phyloP scores from a whole-genome alignment of 2,329 filamentous ascomycete species.

The Aureobasidium musti region DNA sequence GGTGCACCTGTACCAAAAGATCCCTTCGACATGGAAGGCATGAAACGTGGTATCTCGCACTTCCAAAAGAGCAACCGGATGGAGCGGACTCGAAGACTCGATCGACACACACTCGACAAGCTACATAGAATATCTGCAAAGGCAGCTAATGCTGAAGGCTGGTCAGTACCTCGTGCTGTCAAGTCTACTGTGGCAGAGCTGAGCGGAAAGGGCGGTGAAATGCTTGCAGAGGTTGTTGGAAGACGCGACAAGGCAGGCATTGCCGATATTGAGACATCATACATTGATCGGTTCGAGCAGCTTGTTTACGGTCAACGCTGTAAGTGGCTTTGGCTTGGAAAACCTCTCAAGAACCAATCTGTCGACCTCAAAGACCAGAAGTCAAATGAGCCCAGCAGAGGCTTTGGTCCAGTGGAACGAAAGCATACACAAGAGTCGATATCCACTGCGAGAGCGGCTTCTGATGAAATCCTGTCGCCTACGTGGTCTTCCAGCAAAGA shows the following conservation, averaged over 20 bases:
- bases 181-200: constrained; percentile 95
- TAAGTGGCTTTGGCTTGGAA: constrained; percentile 95
- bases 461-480: constrained; percentile 16
- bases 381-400: constrained; percentile 56
- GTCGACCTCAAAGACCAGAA: constrained; percentile 50
- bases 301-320: constrained; percentile 77
- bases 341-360: constrained; percentile 65
- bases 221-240: constrained; percentile 93
- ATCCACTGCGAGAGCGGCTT: neutral
- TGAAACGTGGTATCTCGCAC: constrained; percentile 79
- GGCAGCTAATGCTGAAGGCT: constrained; percentile 82
- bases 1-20: constrained; percentile 87
- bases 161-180: constrained; percentile 89
- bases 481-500: constrained; percentile 18
- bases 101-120: constrained; percentile 77
- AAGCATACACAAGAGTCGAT: constrained; percentile 45
- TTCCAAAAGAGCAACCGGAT: constrained; percentile 91
- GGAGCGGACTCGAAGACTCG: constrained; percentile 73
- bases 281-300: constrained; percentile 80
- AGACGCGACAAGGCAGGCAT: constrained; percentile 82
- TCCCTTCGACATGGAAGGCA: constrained; percentile 79
- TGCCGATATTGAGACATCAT: constrained; percentile 86
- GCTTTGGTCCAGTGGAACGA: constrained; percentile 51
- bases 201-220: constrained; percentile 88
- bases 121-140: constrained; percentile 86